Base-by-base conservation (phyloP, 2,329 filamentous ascomycete genomes). In the Metarhizium sp. region DNA sequence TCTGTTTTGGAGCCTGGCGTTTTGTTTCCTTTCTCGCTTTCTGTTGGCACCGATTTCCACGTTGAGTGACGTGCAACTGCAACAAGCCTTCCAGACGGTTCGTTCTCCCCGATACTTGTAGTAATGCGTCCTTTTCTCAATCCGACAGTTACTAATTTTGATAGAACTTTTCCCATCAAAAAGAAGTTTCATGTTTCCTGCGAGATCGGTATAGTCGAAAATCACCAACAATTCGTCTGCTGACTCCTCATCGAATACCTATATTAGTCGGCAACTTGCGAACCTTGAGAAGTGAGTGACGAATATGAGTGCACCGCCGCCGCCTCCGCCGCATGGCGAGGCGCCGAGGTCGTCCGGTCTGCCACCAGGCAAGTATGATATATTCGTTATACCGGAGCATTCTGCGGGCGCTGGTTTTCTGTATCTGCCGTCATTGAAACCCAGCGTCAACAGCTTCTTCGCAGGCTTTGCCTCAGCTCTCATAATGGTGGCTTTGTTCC, bases 351-450 rank as follows among this genome's bases (percentile, higher is more conserved):
- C 82, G 42, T 71, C 77, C 16, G 87, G 88, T 55, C 76, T 96
- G 50, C 92, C 92, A 2, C 80, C 88, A 1, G 92, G 92, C 55
- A 95, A 94, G 68, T 97, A 96, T 72, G 92, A 97, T 75, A 95
- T 97, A 67, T 96, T 96, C 75, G 87, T 96, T 69, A 92, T 97
- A 65, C 92, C 92, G 7, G 90, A 92, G 50, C 91, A 96, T 70
- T 92, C 91, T 11, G 81, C 92, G 6, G 92, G 92, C 53, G 84
- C 85, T 0, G 92, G 92, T 38, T 96, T 96, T 71, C 77, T 97
- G 32, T 96, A 97, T 70, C 81, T 97, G n/a, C 92, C 92, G 0
- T 96, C 92, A 0, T 72, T 97, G 59, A 82, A 87, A 66, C 87
- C 90, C 20, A 89, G 94, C 65, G 79, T 87, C 65, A 96, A 96